Base-by-base conservation (phyloP, 306 rosid genomes). In the Fragaria nilgerrensis region DNA sequence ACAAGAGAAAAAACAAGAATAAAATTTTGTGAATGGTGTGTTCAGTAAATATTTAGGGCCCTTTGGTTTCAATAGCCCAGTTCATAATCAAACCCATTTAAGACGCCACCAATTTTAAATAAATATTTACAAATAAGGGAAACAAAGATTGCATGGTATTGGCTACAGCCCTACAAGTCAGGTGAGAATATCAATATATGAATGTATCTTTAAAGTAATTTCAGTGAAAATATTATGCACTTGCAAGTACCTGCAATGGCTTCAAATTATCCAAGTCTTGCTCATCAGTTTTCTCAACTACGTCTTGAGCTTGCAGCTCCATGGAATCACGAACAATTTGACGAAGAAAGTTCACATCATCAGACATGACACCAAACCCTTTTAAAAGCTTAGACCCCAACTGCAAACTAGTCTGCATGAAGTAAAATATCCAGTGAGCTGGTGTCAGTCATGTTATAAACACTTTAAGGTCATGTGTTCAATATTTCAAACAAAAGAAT, bases 321-420 rank as follows among this genome's bases (percentile, higher is more conserved):
- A 96, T 92, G 67, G 98, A 91, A 85, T 92, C 91, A 49, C 97
- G 92, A 74, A 91, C 80, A 70, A 92, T 86, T 82, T 85, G 97
- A 71, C 98, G 88, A 78, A 96, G 88, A 84, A 91, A 96, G 82
- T 81, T 80, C 77, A 96, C 99, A 81, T 96, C 98, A 66, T 96
- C 99, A 5, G 99, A 96, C 99, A 91, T 96, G 80, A 91, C 88
- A 36, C 99, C 99, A 11, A 96, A 88, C 84, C 99, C 98, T 86
- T 83, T 89, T 86, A 96, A 83, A 87, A 96, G 92, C 90, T 88
- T 96, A 68, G 99, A 96, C 75, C 99, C 99, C 78, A 96, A 87
- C 82, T 92, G 97, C 77, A 96, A 85, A 87, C 99, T 92, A 63
- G 93, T 92, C 99, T 96, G 96, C 88, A 87, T 66, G 74, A 80